phyloP scores from a whole-genome alignment of 1,284 basidiomycete genomes.

The Phlebopus sp. region DNA sequence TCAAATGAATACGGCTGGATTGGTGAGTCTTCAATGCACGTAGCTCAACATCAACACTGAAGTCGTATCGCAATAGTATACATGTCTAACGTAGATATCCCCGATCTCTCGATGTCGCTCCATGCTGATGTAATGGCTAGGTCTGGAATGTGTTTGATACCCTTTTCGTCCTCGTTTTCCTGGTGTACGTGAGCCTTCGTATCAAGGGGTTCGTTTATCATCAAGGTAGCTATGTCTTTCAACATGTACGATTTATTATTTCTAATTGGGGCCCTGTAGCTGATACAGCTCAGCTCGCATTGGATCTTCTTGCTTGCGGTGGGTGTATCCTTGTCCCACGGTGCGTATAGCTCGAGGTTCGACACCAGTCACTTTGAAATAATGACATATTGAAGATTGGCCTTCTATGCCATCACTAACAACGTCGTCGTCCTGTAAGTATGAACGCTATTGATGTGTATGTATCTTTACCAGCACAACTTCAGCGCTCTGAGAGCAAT shows the following conservation, averaged over 20 bases:
- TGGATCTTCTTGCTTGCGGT: slow-evolving; percentile 81
- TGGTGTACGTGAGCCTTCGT: slow-evolving; percentile 66
- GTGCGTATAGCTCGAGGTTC: slow-evolving; percentile 29
- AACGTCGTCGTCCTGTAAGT: slow-evolving; percentile 78
- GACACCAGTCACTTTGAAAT: slow-evolving; percentile 5
- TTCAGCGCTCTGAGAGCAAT: slow-evolving; percentile 69
- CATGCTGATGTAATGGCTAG: slow-evolving; percentile 32
- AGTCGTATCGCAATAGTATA: slow-evolving; percentile 57
- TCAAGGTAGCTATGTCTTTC: slow-evolving; percentile 41
- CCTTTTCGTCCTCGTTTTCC: slow-evolving; percentile 70
- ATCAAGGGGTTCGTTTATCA: slow-evolving; percentile 57
- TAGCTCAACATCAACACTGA: slow-evolving; percentile 1
- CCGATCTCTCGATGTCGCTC: neutral
- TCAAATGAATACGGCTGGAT: slow-evolving; percentile 83
- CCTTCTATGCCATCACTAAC: slow-evolving; percentile 83
- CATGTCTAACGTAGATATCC: slow-evolving; percentile 66
- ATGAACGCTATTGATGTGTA: neutral
- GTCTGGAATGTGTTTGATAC: slow-evolving; percentile 90
- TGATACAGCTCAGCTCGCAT: slow-evolving; percentile 64
- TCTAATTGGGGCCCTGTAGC: slow-evolving; percentile 33
- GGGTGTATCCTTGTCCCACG: slow-evolving; percentile 87
- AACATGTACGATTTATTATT: slow-evolving; percentile 5
- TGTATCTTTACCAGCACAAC: slow-evolving; percentile 8
- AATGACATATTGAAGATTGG: slow-evolving; percentile 45
- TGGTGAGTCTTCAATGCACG: slow-evolving; percentile 48